Percentiles rank a stretch among this genome's conserved stretches.
phyloP scores from a whole-genome alignment of 108 stramenopile genomes.

The Schizochytrium sp. region DNA sequence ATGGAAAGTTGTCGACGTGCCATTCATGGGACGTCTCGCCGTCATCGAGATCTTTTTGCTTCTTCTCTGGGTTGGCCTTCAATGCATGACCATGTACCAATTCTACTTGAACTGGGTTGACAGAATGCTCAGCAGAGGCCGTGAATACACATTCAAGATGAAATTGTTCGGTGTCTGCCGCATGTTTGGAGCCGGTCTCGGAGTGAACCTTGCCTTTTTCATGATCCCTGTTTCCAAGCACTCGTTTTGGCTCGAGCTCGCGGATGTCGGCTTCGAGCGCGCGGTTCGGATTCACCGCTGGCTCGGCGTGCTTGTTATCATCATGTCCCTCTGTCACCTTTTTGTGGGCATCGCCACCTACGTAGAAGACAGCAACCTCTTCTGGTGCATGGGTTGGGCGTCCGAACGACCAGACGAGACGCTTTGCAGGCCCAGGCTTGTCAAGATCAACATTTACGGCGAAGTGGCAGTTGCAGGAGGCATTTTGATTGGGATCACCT shows the following conservation, averaged over 20 bases:
- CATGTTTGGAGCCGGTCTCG: background rate
- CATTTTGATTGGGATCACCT: background rate
- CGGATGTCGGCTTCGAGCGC: constrained; percentile 10
- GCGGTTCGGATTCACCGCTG: background rate
- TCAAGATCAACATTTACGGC: background rate
- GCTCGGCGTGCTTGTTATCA: background rate
- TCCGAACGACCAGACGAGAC: background rate
- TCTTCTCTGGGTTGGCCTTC: background rate
- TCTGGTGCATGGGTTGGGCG: background rate
- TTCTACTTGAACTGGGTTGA: background rate
- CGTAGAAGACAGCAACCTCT: background rate
- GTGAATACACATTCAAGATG: background rate
- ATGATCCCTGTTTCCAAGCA: background rate
- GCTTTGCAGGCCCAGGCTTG: background rate
- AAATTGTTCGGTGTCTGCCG: background rate
- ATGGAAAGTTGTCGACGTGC: background rate
- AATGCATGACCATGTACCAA: background rate
- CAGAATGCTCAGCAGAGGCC: background rate
- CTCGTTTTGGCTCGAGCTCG: constrained; percentile 11
- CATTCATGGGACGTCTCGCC: background rate
- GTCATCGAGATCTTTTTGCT: background rate
- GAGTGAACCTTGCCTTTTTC: background rate
- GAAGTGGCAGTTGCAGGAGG: background rate
- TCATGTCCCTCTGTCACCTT: background rate
- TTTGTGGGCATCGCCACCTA: background rate